Evolutionary conservation across 495 filamentous ascomycete species (phyloP).

Genomic region (Neurospora intermedia): DNA sequence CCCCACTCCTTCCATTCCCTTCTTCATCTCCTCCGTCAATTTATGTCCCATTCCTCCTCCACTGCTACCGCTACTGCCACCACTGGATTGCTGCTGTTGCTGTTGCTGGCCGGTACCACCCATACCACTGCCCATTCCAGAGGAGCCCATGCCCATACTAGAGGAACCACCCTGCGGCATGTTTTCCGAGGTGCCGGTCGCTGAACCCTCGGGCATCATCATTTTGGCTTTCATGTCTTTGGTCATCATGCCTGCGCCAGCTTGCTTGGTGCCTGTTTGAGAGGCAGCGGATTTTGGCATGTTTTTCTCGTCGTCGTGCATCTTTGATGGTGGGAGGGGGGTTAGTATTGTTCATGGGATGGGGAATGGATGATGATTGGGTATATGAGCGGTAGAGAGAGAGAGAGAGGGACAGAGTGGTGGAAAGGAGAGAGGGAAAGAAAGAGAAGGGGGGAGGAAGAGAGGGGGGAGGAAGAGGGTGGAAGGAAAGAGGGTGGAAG

Average conservation of each 20-base stretch:
- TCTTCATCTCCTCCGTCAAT: neutral
- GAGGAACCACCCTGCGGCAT: no score
- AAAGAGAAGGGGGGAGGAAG: neutral
- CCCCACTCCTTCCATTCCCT: constrained; percentile 1
- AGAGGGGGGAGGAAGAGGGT: no score
- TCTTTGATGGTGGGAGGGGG: neutral
- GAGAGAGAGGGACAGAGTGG: no score
- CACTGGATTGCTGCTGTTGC: no score
- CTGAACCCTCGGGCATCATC: neutral
- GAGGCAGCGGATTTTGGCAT: neutral
- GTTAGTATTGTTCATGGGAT: neutral
- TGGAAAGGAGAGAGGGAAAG: no score
- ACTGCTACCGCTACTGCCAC: neutral
- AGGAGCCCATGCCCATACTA: no score
- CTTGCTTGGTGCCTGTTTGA: neutral
- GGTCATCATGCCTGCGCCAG: neutral
- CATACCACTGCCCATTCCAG: neutral
- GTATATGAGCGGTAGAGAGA: no score
- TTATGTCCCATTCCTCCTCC: neutral
- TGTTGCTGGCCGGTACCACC: no score
- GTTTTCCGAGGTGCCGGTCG: no score
- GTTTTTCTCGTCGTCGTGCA: constrained; percentile 16
- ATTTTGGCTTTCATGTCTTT: neutral
- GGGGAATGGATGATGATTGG: no score
- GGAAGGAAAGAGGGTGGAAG: no score